Evolutionary conservation across 2,329 filamentous ascomycete genomes (phyloP), one percentile per base, ranked within the genome.

Genomic region (Ophiostoma triangulosporum): DNA sequence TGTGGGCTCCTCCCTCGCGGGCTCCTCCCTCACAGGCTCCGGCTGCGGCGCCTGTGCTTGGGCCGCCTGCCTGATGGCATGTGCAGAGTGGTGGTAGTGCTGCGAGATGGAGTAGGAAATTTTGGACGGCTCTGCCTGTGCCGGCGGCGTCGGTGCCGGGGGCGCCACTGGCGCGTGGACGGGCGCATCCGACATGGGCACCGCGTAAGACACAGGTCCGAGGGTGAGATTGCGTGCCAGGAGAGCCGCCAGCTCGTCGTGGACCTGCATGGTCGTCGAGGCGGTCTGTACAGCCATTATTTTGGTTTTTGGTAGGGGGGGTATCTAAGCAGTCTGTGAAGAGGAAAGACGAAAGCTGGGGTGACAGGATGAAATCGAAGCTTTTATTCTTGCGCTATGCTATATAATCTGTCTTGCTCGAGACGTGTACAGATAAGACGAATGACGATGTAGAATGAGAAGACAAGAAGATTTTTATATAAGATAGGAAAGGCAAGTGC

Each of bases 51-150:
- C 61, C 55, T 60, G 72, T 35, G 68, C 26, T 0, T 62, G 46
- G 48, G 64, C 57, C 20, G 68, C 65, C 52, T 73, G 71, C 20
- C 69, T 67, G 48, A 64, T 72, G 57, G 83, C 64, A 64, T 94
- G 87, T 45, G 84, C 73, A 8, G 87, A 88, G 64, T 90, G 88
- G 59, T 84, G 84, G 66, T 95, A 95, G 66, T 95, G 88, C 63
- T 87, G 83, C 9, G 86, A 86, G 60, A 86, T 80, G 55, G 77
- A 82, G 70, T 93, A 94, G 57, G 77, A 73, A 58, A 87, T 83
- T 61, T 65, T 66, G 17, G 61, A 61, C 53, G 65, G 62, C 46
- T 67, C 61, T 46, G 52, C 60, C 46, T 29, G 48, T 45, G 40
- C 14, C 14, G 24, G 24, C 8, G 43, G 40, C 8, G 40, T 26